Evolutionary conservation across 106 monocot genomes (phyloP).

Genomic region (Acorus calamus): DNA sequence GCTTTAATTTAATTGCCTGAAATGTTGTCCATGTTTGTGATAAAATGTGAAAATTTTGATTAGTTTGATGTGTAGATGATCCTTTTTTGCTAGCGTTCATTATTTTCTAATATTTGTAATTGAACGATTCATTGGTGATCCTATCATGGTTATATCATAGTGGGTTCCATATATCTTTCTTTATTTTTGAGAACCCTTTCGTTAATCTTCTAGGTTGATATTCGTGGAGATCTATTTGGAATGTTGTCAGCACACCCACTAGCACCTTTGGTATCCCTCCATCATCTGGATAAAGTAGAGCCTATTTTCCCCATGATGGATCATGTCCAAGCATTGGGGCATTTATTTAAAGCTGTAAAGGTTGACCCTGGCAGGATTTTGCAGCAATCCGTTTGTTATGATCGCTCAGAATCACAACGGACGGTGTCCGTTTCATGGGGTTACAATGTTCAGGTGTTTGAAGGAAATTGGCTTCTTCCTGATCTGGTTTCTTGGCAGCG

Average conservation of each 20-base stretch:
- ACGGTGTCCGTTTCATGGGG: conserved; percentile 86
- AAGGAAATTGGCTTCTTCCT: conserved; percentile 52
- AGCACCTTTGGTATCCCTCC: conserved; percentile 60
- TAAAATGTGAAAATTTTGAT: too few species aligned
- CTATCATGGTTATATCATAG: too few species aligned
- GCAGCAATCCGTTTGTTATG: conserved; percentile 82
- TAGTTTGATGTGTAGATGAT: too few species aligned
- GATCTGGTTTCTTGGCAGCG: conserved; percentile 47
- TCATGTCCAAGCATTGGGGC: conserved; percentile 24
- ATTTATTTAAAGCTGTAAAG: conserved; percentile 41
- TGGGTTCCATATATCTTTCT: too few species aligned
- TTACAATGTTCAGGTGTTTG: conserved; percentile 56
- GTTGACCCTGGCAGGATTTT: conserved; percentile 48
- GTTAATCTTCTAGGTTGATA: conserved; percentile 39
- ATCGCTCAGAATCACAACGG: conserved; percentile 3
- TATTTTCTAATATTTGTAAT: too few species aligned
- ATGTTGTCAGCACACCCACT: conserved; percentile 69
- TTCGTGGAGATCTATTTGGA: conserved; percentile 65
- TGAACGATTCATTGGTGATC: too few species aligned
- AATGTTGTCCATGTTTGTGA: too few species aligned
- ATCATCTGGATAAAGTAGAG: conserved; percentile 59
- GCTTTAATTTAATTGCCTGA: too few species aligned
- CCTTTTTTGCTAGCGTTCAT: too few species aligned
- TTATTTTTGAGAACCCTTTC: too few species aligned
- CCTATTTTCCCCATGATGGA: conserved; percentile 65